Conservation (phyloP, 2,329 filamentous ascomycete species). For the Calonectria crousiana region DNA sequence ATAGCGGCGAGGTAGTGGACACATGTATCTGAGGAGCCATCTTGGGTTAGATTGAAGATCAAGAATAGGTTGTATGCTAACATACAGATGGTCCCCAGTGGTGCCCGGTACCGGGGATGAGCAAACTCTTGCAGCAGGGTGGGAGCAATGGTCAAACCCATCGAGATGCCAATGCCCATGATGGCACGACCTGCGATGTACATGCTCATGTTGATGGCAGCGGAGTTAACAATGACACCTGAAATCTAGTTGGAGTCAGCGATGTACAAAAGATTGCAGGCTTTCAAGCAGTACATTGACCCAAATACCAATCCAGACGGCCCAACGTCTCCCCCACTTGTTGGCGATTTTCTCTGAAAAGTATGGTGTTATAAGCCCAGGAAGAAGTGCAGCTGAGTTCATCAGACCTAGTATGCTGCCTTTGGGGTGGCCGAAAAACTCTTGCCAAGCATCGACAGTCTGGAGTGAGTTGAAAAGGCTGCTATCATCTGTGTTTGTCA, state of each 20-base stretch:
- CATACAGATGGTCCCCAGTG: neutral
- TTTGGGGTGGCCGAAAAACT: neutral
- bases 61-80: too few species aligned
- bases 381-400: neutral
- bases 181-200: neutral
- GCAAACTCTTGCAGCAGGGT: neutral
- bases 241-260: neutral
- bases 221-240: neutral
- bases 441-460: constrained; percentile 3
- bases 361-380: neutral
- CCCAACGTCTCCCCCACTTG: neutral
- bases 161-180: constrained; percentile 6
- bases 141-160: constrained; percentile 2
- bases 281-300: neutral
- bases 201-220: neutral
- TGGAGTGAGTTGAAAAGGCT: neutral
- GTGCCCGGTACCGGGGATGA: neutral
- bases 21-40: neutral
- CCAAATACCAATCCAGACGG: constrained; percentile 4
- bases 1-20: neutral
- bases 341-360: neutral
- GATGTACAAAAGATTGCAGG: neutral
- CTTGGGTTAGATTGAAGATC: neutral
- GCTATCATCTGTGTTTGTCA: neutral
- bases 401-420: neutral